Evolutionary conservation across 345 rosid species (phyloP).

Genomic region (Hibiscus mutabilis): DNA sequence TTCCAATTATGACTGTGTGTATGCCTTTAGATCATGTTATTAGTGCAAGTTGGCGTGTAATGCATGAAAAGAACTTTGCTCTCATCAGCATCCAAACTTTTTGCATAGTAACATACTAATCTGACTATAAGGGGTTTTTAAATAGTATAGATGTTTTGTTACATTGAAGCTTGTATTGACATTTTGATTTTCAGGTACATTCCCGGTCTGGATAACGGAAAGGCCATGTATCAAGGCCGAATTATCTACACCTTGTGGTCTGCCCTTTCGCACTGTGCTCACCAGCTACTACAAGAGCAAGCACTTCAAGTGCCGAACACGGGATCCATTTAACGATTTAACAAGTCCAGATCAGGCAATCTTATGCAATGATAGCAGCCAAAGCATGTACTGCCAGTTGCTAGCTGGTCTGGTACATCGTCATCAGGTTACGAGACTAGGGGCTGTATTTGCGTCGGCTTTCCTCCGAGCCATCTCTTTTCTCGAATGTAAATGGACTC

Average conservation of each 20-base stretch:
- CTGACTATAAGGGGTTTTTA: too few species aligned
- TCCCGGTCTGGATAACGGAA: slow-evolving; percentile 53
- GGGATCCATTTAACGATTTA: slow-evolving; percentile 41
- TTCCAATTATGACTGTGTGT: background rate
- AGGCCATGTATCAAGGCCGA: slow-evolving; percentile 66
- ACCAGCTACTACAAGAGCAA: slow-evolving; percentile 67
- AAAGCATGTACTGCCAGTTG: slow-evolving; percentile 74
- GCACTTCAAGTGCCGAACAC: slow-evolving; percentile 50
- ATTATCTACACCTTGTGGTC: slow-evolving; percentile 50
- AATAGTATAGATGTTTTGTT: background rate
- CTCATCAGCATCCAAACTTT: background rate
- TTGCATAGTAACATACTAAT: background rate
- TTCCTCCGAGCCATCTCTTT: slow-evolving; percentile 52
- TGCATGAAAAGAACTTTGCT: background rate
- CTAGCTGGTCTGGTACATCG: slow-evolving; percentile 51
- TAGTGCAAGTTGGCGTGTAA: slow-evolving; percentile 6
- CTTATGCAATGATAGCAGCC: slow-evolving; percentile 51
- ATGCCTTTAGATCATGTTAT: background rate
- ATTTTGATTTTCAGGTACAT: slow-evolving; percentile 32
- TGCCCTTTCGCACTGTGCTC: slow-evolving; percentile 59
- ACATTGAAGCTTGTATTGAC: slow-evolving; percentile 8
- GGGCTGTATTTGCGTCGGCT: slow-evolving; percentile 64
- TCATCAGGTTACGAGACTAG: slow-evolving; percentile 45
- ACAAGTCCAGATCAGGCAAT: slow-evolving; percentile 55
- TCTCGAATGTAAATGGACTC: slow-evolving; percentile 54